phyloP scores from a whole-genome alignment of 202 grass and related monocot genomes.

The Carex arenaria region DNA sequence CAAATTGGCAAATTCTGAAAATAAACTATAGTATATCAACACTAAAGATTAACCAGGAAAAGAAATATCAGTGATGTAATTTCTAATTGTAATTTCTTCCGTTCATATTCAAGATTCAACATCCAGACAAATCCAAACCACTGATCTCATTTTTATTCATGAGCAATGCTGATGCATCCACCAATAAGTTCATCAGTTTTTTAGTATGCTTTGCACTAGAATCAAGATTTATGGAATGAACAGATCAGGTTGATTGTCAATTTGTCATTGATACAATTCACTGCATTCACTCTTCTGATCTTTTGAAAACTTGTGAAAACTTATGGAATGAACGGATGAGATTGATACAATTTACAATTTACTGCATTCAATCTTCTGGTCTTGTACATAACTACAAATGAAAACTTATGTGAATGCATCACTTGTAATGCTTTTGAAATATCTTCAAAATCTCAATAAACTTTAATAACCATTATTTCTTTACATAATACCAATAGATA shows the following conservation, averaged over 20 bases:
- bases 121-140: not conserved
- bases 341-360: not conserved
- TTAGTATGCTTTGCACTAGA: not conserved
- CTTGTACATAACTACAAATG: not conserved
- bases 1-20: conserved; percentile 1
- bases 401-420: not conserved
- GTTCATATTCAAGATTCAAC: not conserved
- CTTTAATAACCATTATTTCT: not conserved
- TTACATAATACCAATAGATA: conserved; percentile 37
- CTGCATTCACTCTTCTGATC: not conserved
- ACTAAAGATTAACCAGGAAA: not conserved
- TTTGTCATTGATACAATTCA: not conserved
- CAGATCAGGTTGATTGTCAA: not conserved
- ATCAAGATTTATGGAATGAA: not conserved
- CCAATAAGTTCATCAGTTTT: not conserved
- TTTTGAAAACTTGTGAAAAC: not conserved
- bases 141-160: not conserved
- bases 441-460: not conserved
- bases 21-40: not conserved
- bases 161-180: not conserved
- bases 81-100: not conserved
- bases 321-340: not conserved
- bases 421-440: not conserved
- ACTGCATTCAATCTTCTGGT: not conserved
- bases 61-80: not conserved